These are phyloP conservation scores for Phoma sp. DNA, from an alignment of 2,329 filamentous ascomycete genomes.

Conservation along the genomic window DNA sequence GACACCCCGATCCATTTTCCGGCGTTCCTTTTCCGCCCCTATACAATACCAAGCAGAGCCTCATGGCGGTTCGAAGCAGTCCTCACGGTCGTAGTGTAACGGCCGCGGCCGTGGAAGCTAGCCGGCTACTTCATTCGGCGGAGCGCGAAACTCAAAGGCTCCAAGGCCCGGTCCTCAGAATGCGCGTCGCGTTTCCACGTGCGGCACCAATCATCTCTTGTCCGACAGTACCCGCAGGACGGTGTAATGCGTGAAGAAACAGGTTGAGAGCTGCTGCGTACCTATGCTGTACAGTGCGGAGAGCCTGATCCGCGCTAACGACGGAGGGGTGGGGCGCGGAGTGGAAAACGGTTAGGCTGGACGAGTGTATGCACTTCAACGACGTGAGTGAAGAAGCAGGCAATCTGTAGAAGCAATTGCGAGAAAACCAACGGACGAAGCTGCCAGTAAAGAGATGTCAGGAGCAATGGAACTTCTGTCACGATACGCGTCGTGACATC, in stretches of 20 bases:
- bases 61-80: slow-evolving; percentile 14
- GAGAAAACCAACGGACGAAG: slow-evolving; percentile 12
- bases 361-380: slow-evolving; percentile 2
- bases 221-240: slow-evolving; percentile 23
- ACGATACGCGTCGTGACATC: slow-evolving; percentile 18
- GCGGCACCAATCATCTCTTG: slow-evolving; percentile 16
- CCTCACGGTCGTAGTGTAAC: slow-evolving; percentile 21
- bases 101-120: slow-evolving; percentile 39
- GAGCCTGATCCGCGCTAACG: slow-evolving; percentile 13
- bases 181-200: slow-evolving; percentile 14
- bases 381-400: not conserved
- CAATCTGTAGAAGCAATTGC: slow-evolving; percentile 1
- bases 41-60: slow-evolving; percentile 17
- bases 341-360: slow-evolving; percentile 14
- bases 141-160: slow-evolving; percentile 8
- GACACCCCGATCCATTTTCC: not conserved
- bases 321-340: slow-evolving; percentile 14
- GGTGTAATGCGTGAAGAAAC: slow-evolving; percentile 6
- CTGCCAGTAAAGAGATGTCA: slow-evolving; percentile 21
- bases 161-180: slow-evolving; percentile 1
- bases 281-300: slow-evolving; percentile 13
- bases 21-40: slow-evolving; percentile 12
- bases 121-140: slow-evolving; percentile 29
- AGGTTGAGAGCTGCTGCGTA: slow-evolving; percentile 19
- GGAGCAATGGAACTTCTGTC: slow-evolving; percentile 12